These are phyloP conservation scores for Pharnaceum exiguum DNA, from an alignment of 148 eudicot species.

Conservation along the genomic window DNA sequence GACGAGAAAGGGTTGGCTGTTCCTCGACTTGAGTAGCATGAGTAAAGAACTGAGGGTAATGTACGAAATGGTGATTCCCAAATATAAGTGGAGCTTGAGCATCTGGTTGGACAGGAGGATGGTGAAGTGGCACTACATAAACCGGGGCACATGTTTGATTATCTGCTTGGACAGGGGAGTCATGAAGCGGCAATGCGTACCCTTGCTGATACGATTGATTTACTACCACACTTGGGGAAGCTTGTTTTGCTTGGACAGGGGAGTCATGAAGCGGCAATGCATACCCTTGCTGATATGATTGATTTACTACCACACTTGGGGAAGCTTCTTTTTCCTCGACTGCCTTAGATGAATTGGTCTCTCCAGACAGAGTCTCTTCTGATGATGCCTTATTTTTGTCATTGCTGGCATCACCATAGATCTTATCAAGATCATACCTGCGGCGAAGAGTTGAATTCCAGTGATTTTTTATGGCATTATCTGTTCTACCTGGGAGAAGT, in stretches of 20 bases:
- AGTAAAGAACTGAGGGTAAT: slow-evolving; percentile 16
- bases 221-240: slow-evolving; percentile 12
- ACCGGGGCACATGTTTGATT: no score
- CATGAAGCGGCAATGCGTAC: no score
- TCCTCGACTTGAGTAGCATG: slow-evolving; percentile 19
- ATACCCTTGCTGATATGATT: slow-evolving; percentile 20
- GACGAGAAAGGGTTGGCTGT: slow-evolving; percentile 41
- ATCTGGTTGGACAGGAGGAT: slow-evolving; percentile 13
- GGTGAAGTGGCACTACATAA: slow-evolving; percentile 10
- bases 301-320: slow-evolving; percentile 18
- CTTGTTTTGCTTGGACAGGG: no score
- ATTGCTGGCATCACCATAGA: slow-evolving; percentile 29
- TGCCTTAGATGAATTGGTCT: slow-evolving; percentile 31
- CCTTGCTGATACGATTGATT: slow-evolving; percentile 20
- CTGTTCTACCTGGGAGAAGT: slow-evolving; percentile 82
- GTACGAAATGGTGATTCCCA: slow-evolving; percentile 11
- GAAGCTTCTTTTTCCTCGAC: slow-evolving; percentile 25
- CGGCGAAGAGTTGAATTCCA: slow-evolving; percentile 84
- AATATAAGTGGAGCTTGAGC: slow-evolving; percentile 11
- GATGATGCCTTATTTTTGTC: slow-evolving; percentile 51
- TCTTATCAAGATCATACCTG: slow-evolving; percentile 26
- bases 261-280: no score
- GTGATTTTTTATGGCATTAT: slow-evolving; percentile 83
- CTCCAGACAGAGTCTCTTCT: slow-evolving; percentile 63
- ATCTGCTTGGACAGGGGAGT: no score